Conservation (phyloP, 2,329 filamentous ascomycete genomes). For the Tolypocladium guangdongense region DNA sequence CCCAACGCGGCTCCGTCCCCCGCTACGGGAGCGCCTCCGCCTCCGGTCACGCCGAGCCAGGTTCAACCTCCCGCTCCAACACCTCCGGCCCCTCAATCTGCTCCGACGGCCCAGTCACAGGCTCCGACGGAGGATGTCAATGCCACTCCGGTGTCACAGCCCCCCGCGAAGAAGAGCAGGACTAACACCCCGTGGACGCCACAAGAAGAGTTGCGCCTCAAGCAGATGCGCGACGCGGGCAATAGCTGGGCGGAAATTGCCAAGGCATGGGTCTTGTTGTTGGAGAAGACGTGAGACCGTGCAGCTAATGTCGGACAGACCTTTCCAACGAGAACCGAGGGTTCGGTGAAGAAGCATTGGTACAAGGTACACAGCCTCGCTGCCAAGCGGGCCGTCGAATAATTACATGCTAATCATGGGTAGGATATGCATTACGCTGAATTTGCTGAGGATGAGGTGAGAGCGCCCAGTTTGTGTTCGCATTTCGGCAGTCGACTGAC, state of each 20-base stretch:
- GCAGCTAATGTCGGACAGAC: constrained; percentile 40
- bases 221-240: constrained; percentile 86
- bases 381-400: neutral
- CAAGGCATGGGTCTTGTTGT: constrained; percentile 58
- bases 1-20: constrained; percentile 28
- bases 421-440: constrained; percentile 99
- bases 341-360: constrained; percentile 99
- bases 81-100: constrained; percentile 18
- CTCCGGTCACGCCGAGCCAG: constrained; percentile 21
- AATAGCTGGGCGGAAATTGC: constrained; percentile 98
- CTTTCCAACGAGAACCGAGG: constrained; percentile 87
- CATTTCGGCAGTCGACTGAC: constrained; percentile 8
- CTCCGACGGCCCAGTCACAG: constrained; percentile 16
- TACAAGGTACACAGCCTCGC: constrained; percentile 61
- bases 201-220: constrained; percentile 82
- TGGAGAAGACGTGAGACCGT: neutral
- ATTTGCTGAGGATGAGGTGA: constrained; percentile 93
- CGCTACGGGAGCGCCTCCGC: constrained; percentile 19
- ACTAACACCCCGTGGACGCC: constrained; percentile 99
- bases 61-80: constrained; percentile 18
- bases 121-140: constrained; percentile 19
- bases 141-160: constrained; percentile 25
- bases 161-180: constrained; percentile 76
- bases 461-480: constrained; percentile 11
- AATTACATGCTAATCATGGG: neutral